Evolutionary conservation across 371 early-diverging fungal genomes (phyloP).

Genomic region (Actinomucor elegans): DNA sequence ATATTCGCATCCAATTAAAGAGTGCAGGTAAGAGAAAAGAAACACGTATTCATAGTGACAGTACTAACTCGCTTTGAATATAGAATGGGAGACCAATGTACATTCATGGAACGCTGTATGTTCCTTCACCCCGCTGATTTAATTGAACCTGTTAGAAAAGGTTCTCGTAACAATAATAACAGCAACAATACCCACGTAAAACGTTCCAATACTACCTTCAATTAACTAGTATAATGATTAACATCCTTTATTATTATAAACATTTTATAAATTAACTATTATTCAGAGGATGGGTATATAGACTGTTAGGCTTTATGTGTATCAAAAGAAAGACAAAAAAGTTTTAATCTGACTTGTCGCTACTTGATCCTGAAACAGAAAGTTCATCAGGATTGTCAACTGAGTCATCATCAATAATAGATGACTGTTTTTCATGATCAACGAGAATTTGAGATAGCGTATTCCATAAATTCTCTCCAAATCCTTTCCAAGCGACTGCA

Average conservation of each 20-base stretch:
- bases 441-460: not conserved
- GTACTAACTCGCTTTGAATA: not conserved
- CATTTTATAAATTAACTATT: too few species aligned
- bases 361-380: not conserved
- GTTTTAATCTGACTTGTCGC: too few species aligned
- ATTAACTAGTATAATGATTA: too few species aligned
- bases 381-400: not conserved
- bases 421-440: not conserved
- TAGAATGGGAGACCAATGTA: conserved; percentile 52
- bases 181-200: too few species aligned
- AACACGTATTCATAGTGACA: not conserved
- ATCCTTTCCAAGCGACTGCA: conserved; percentile 61
- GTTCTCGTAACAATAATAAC: too few species aligned
- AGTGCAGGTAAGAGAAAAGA: conserved; percentile 46
- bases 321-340: too few species aligned
- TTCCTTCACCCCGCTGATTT: conserved; percentile 53
- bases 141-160: conserved; percentile 15
- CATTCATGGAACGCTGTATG: conserved; percentile 44
- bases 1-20: conserved; percentile 49
- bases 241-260: too few species aligned
- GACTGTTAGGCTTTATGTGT: too few species aligned
- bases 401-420: not conserved
- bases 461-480: conserved; percentile 28
- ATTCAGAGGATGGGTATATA: too few species aligned
- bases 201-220: too few species aligned